Percentiles rank a stretch among this genome's conserved stretches.
Conservation (phyloP, 2,329 filamentous ascomycete species). For the Botrytis hyacinthi region DNA sequence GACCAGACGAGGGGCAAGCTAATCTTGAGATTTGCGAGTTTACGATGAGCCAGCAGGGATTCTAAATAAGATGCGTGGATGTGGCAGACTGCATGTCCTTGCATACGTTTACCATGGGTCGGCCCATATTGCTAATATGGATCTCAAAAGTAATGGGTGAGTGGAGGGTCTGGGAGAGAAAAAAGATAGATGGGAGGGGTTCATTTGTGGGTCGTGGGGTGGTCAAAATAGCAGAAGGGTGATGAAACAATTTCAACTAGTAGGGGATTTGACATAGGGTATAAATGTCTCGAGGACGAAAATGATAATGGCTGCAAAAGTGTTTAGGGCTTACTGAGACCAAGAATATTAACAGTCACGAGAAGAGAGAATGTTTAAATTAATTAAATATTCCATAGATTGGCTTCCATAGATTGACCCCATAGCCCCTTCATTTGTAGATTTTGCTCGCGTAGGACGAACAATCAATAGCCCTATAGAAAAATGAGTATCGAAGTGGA, state of each 20-base stretch:
- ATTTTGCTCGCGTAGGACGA: background rate
- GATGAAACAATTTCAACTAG: background rate
- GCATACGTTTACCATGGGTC: constrained; percentile 11
- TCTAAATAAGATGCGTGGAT: constrained; percentile 15
- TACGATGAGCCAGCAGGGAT: constrained; percentile 17
- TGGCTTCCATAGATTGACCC: background rate
- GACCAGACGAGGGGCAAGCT: constrained; percentile 14
- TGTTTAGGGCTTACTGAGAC: background rate
- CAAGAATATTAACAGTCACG: background rate
- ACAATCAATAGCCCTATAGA: background rate
- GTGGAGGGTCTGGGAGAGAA: background rate
- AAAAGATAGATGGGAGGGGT: constrained; percentile 12
- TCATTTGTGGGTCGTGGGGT: constrained; percentile 12
- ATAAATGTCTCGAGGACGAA: background rate
- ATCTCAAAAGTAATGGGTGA: background rate
- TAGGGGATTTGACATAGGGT: background rate
- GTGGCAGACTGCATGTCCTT: constrained; percentile 10
- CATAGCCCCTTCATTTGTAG: constrained; percentile 2
- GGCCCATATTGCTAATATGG: background rate
- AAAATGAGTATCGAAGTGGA: background rate
- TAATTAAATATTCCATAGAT: background rate
- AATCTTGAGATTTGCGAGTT: constrained; percentile 22
- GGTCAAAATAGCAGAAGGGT: background rate
- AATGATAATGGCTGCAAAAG: background rate
- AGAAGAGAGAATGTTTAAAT: background rate